Evolutionary conservation across 345 rosid species (phyloP).

Genomic region (Citropsis articulata): DNA sequence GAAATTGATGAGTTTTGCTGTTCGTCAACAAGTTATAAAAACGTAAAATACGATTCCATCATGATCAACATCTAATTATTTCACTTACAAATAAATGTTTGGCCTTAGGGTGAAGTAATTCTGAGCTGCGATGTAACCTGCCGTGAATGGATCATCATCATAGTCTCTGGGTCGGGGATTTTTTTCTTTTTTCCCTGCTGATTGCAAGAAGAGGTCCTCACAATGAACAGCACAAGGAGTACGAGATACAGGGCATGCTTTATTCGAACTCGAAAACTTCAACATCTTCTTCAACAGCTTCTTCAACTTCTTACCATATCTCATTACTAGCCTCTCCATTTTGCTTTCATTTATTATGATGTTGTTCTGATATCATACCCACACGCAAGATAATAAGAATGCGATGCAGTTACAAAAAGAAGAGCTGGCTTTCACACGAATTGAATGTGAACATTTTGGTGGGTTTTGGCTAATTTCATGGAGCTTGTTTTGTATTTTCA

Average conservation of each 20-base stretch:
- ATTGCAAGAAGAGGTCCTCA: constrained; percentile 34
- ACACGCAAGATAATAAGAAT: too few species aligned
- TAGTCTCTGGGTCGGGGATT: not conserved
- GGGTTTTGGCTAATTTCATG: not conserved
- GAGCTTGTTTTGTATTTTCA: not conserved
- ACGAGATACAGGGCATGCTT: not conserved
- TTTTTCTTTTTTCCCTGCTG: not conserved
- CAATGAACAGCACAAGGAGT: constrained; percentile 22
- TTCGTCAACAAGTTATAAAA: not conserved
- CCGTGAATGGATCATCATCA: constrained; percentile 8
- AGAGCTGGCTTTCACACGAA: not conserved
- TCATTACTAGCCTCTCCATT: constrained; percentile 12
- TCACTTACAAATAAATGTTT: constrained; percentile 19
- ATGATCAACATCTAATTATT: not conserved
- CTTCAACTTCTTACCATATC: constrained; percentile 14
- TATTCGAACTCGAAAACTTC: not conserved
- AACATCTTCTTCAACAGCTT: constrained; percentile 15
- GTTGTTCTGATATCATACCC: not conserved
- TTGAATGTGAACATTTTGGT: not conserved
- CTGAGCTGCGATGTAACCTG: constrained; percentile 31
- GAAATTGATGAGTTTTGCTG: not conserved
- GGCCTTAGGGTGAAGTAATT: constrained; percentile 25
- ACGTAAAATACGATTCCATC: not conserved
- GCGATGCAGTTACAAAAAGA: not conserved
- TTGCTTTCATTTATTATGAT: not conserved